Evolutionary conservation across 345 rosid species (phyloP).

Genomic region (Pelargonium nanum): DNA sequence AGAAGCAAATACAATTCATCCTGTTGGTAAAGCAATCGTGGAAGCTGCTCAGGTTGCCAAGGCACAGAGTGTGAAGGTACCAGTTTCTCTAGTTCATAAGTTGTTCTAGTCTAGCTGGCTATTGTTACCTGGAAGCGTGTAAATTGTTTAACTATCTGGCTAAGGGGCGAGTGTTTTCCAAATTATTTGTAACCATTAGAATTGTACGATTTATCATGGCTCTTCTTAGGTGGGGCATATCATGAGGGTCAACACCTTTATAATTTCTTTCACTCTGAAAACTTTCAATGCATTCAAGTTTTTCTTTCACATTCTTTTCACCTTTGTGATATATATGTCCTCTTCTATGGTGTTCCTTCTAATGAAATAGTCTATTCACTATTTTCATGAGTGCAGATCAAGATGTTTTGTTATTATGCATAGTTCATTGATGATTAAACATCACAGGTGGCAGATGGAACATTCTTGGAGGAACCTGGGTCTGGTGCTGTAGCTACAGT

Average conservation of each 20-base stretch:
- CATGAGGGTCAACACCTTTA: neutral
- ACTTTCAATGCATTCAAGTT: too few relatives aligned
- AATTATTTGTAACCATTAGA: neutral
- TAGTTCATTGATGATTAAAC: neutral
- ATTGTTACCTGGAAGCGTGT: neutral
- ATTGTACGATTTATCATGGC: too few relatives aligned
- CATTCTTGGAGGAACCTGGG: slow-evolving; percentile 88
- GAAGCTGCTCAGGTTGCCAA: slow-evolving; percentile 60
- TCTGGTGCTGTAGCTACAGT: slow-evolving; percentile 74
- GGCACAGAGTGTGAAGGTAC: slow-evolving; percentile 46
- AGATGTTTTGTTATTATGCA: too few relatives aligned
- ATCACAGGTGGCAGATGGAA: slow-evolving; percentile 63
- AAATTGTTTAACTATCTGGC: neutral
- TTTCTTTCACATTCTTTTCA: too few relatives aligned
- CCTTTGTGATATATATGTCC: too few relatives aligned
- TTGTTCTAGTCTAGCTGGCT: neutral
- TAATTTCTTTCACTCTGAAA: too few relatives aligned
- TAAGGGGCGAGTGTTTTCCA: neutral
- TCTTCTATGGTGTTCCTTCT: too few relatives aligned
- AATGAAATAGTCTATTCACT: too few relatives aligned
- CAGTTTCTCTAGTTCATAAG: slow-evolving; percentile 1
- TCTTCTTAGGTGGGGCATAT: neutral
- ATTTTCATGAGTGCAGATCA: too few relatives aligned
- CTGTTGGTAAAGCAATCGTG: slow-evolving; percentile 87
- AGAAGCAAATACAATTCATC: slow-evolving; percentile 85